Percentiles rank a stretch among this genome's conserved stretches.
These are phyloP conservation scores for Fusarium avenaceum DNA, from an alignment of 2,329 filamentous ascomycete species.

Conservation along the genomic window DNA sequence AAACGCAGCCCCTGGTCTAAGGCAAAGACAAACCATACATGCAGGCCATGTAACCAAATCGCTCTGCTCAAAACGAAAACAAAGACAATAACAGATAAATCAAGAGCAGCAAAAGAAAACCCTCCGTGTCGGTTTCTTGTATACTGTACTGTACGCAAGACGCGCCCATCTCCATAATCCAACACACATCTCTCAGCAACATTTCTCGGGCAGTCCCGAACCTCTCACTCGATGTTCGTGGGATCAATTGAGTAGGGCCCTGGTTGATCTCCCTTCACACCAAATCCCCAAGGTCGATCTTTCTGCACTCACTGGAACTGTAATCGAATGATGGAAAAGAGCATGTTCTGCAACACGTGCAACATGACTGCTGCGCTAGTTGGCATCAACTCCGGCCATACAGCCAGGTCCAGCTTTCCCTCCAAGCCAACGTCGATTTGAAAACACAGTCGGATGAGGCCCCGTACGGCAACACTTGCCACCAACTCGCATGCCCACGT, in stretches of 20 bases:
- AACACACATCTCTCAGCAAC: constrained; percentile 22
- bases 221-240: constrained; percentile 20
- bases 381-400: constrained; percentile 76
- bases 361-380: constrained; percentile 75
- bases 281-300: constrained; percentile 7
- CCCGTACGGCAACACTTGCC: constrained; percentile 71
- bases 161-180: constrained; percentile 21
- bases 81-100: constrained; percentile 2
- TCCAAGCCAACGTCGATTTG: constrained; percentile 73
- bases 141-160: neutral
- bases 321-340: constrained; percentile 76
- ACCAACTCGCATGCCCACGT: constrained; percentile 77
- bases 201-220: constrained; percentile 47
- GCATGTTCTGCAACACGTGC: constrained; percentile 79
- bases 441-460: constrained; percentile 70
- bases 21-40: constrained; percentile 27
- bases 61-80: constrained; percentile 19
- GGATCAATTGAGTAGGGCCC: constrained; percentile 7
- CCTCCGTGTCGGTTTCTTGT: constrained; percentile 1
- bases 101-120: constrained; percentile 9
- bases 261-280: constrained; percentile 11
- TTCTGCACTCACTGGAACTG: constrained; percentile 62
- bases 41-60: constrained; percentile 21
- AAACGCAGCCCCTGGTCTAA: constrained; percentile 20
- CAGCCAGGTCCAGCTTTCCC: constrained; percentile 73